These are phyloP conservation scores for Sinapis alba DNA, from an alignment of 441 rosid species.

Conservation along the genomic window DNA sequence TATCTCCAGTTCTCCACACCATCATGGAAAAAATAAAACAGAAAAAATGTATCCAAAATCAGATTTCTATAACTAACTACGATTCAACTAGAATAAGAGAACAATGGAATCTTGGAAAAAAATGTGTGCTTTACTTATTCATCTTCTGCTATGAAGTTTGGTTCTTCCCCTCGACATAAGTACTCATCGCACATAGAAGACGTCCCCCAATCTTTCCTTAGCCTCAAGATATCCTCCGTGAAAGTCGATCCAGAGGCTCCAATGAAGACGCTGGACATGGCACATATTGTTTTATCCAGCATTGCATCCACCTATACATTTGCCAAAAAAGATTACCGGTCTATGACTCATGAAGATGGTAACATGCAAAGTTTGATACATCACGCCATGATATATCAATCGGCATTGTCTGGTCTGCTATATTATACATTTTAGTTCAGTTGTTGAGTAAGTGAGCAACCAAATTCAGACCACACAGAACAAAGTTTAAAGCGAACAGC, in stretches of 20 bases:
- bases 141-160: slow-evolving; percentile 75
- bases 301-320: slow-evolving; percentile 86
- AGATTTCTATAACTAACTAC: not conserved
- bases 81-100: not conserved
- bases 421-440: not conserved
- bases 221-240: slow-evolving; percentile 84
- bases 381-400: not conserved
- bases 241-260: slow-evolving; percentile 81
- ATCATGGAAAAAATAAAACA: not conserved
- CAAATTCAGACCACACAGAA: not conserved
- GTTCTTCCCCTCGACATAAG: slow-evolving; percentile 62
- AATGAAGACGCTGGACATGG: not conserved
- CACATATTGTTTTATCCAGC: slow-evolving; percentile 80
- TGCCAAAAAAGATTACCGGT: not conserved
- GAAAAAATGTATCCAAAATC: not conserved
- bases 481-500: not conserved
- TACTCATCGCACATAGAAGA: slow-evolving; percentile 65
- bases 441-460: not conserved
- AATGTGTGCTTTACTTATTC: slow-evolving; percentile 36
- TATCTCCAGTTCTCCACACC: not conserved
- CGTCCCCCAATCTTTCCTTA: slow-evolving; percentile 84
- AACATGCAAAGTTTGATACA: not conserved
- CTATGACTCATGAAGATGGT: not conserved
- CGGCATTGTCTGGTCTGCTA: not conserved
- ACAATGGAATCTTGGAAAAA: not conserved